Evolutionary conservation across 495 filamentous ascomycete genomes (phyloP), one percentile per base, ranked within the genome.

Genomic region (Symbiotaphrina buchneri): DNA sequence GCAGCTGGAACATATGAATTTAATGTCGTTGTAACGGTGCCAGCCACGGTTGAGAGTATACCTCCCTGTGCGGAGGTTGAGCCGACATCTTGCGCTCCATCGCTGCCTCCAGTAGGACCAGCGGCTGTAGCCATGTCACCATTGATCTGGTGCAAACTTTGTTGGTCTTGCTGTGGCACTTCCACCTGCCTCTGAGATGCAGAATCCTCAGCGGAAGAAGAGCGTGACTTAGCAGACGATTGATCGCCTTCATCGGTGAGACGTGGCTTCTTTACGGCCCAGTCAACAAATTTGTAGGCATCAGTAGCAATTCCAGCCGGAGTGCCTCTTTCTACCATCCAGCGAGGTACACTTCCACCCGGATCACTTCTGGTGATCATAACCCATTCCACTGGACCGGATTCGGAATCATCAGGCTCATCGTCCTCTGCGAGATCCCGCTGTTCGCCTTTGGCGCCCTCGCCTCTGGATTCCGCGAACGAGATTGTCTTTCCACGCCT

Each of bases 351-450:
- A 32, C 66, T 87, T 20, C 85, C 87, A 15, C 87, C 85, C 0
- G 85, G 85, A 40, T 94, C 82, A 47, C 74, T 83, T n/a, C 85
- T 59, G 1, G 85, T 93, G 15, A 94, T 68, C 87, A 94, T 93
- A 21, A 92, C 69, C 85, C 85, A 95, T 48, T 94, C 85, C 10
- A 94, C 68, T 0, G 75, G 74, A 33, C 69, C 74, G 20, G 51
- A 44, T 29, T 66, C 65, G 18, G 60, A 47, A 6, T 65, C 59
- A 10, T 32, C 30, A 26, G 30, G 6, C 6, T 62, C 61, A 10
- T 46, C 44, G 4, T 58, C 52, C 7, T 35, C 39, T 1, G 33
- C 37, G 13, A 41, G 30, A 36, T 63, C 54, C 25, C 49, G 33
- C 32, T 39, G 41, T 27, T 56, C 52, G 8, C 49, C 52, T 30